Percentiles rank a stretch among this genome's conserved stretches.
phyloP scores from a whole-genome alignment of 495 filamentous ascomycete genomes.

The Neurospora sp. region DNA sequence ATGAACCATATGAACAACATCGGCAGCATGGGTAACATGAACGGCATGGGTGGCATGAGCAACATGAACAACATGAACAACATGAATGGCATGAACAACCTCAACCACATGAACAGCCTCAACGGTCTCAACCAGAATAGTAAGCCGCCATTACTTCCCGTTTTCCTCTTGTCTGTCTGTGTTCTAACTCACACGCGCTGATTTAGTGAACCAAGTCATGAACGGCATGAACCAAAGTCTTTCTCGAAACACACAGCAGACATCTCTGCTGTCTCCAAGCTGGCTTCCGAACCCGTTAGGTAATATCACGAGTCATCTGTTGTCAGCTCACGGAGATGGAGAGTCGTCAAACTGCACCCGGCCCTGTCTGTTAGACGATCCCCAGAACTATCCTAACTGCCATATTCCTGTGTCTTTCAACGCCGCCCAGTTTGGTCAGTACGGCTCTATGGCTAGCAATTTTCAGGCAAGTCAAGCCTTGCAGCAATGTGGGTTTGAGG shows the following conservation, averaged over 20 bases:
- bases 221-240: slow-evolving; percentile 9
- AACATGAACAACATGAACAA: neutral
- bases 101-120: neutral
- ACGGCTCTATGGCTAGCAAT: slow-evolving; percentile 3
- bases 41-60: neutral
- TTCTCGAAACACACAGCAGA: slow-evolving; percentile 3
- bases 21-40: neutral
- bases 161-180: neutral
- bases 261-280: slow-evolving; percentile 6
- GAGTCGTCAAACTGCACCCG: slow-evolving; percentile 14
- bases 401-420: slow-evolving; percentile 15
- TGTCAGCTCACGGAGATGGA: slow-evolving; percentile 14
- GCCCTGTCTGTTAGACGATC: slow-evolving; percentile 22
- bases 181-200: slow-evolving; percentile 1
- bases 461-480: slow-evolving; percentile 9
- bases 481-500: slow-evolving; percentile 22
- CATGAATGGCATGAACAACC: neutral
- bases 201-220: slow-evolving; percentile 5
- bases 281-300: slow-evolving; percentile 9
- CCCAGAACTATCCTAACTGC: slow-evolving; percentile 16
- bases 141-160: neutral
- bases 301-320: slow-evolving; percentile 20
- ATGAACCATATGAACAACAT: neutral
- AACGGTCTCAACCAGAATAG: neutral
- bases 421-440: slow-evolving; percentile 10